Evolutionary conservation across 352 stramenopile species (phyloP), one percentile per base, ranked within the genome.

Genomic region (Globisporangium canariense): DNA sequence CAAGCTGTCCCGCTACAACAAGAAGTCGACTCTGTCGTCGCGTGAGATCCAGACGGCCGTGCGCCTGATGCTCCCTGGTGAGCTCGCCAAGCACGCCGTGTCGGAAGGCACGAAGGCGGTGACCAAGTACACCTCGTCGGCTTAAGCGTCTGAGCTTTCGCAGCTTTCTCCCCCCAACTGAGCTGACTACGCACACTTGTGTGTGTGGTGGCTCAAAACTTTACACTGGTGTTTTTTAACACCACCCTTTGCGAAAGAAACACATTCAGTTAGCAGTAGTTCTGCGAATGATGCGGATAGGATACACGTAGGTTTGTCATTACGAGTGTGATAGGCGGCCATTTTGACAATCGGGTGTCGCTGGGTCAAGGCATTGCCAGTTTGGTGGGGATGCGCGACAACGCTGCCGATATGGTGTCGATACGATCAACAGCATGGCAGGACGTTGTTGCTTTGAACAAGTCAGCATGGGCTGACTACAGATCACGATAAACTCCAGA

Each of bases 41-140:
- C 91, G 96, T 45, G 97, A 99, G 79, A 98, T 99, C 77, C 96
- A 99, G 83, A 99, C 97, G 36, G 92, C 96, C 20, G 97, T 99
- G 64, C 93, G 79, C 14, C 70, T 90, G 8, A 98, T 99, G 85
- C 92, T 99, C 34, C 96, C 97, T 5, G 97, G 97, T 76, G 96
- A 99, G 79, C 78, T 99, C 28, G 90, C 95, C 60, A 99, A 99
- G 91, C 96, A 99, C 78, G 96, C 96, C 60, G 96, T 99, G 53
- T 98, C 92, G 53, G 96, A 99, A 66, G 95, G 95, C 81, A 99
- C 96, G 79, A 98, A 99, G 93, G 94, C 94, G 36, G 88, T 97
- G 74, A 97, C 88, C 57, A 97, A 97, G 86, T 97, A 93, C 75
- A 97, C 88, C 34, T 91, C 79, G 61, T 88, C 89, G 60, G 82